Evolutionary conservation across 352 stramenopile genomes (phyloP), one percentile per base, ranked within the genome.

Genomic region (Globisporangium perplexum): DNA sequence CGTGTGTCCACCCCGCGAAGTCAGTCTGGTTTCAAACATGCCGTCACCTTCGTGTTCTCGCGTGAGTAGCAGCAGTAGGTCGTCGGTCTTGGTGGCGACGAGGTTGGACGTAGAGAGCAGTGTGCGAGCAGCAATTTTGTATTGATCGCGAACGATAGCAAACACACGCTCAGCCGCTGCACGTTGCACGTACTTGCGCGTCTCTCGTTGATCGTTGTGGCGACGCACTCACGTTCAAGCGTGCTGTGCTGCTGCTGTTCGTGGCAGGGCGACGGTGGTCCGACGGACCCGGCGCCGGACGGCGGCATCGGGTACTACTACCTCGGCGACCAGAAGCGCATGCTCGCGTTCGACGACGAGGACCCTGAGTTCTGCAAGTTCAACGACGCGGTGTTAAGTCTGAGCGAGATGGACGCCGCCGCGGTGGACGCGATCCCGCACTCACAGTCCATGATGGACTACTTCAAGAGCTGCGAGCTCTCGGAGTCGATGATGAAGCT

Each of bases 11-110:
- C 76, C 62, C 67, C 63, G 68, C 64, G 72, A 85, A 72, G 83
- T 88, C 83, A 93, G 80, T 90, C 82, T 84, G 77, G 80, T 86
- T 71, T 85, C 80, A 87, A 79, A 90, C 70, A 90, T 90, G 20
- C 35, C 42, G 20, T 39, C 30, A 52, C 28, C 53, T 23, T 23
- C 35, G 6, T 39, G 35, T 10, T 24, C 3, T 23, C 4, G 5
- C 24, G 38, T 31, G 7, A 12, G 8, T 35, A 12, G 30, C 26
- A 30, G 7, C 10, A 10, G 30, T 35, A 35, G 30, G 8, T 31
- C 28, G 28, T 31, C 28, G 28, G 7, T 31, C 7, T 31, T 6
- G 28, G 28, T 1, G 28, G 10, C 28, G 10, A 8, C 28, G 7
- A 31, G 28, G 7, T n/a, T n/a, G n/a, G n/a, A n/a, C n/a, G n/a